Evolutionary conservation across 345 rosid genomes (phyloP).

Genomic region (Eucalyptus regnans): DNA sequence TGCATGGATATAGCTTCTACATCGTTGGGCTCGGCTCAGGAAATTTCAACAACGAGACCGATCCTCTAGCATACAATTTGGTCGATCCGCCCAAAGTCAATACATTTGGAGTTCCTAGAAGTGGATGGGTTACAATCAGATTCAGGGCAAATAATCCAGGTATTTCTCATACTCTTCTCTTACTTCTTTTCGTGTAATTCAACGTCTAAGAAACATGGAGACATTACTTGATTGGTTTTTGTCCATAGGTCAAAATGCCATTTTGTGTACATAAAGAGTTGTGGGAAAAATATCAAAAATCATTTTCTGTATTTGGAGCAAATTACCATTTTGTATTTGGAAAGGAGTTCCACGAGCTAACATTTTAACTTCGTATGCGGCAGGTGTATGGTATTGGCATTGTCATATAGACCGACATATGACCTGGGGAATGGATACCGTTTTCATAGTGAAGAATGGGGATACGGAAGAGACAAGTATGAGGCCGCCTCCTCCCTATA

Average conservation of each 20-base stretch:
- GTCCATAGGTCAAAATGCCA: background rate
- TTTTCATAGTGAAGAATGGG: slow-evolving; percentile 11
- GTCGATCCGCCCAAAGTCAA: slow-evolving; percentile 5
- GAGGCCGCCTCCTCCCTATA: background rate
- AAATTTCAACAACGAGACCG: background rate
- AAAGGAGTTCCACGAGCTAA: background rate
- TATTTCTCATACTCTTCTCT: background rate
- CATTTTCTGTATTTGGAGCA: background rate
- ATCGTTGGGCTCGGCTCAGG: slow-evolving; percentile 1
- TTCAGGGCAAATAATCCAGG: slow-evolving; percentile 5
- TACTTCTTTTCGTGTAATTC: background rate
- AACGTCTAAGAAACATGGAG: background rate
- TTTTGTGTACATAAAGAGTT: background rate
- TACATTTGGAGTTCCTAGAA: background rate
- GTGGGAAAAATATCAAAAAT: background rate
- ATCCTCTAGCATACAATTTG: background rate
- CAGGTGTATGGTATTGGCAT: slow-evolving; percentile 27
- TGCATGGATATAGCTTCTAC: slow-evolving; percentile 8
- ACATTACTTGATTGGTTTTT: background rate
- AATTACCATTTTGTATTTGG: too few species aligned
- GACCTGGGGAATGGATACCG: slow-evolving; percentile 15
- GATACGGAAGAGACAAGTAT: background rate
- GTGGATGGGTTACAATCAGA: slow-evolving; percentile 7
- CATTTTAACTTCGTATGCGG: background rate
- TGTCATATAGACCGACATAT: slow-evolving; percentile 14